Conservation (phyloP, 139 green algal species). For the Chlorella vulgaris region DNA sequence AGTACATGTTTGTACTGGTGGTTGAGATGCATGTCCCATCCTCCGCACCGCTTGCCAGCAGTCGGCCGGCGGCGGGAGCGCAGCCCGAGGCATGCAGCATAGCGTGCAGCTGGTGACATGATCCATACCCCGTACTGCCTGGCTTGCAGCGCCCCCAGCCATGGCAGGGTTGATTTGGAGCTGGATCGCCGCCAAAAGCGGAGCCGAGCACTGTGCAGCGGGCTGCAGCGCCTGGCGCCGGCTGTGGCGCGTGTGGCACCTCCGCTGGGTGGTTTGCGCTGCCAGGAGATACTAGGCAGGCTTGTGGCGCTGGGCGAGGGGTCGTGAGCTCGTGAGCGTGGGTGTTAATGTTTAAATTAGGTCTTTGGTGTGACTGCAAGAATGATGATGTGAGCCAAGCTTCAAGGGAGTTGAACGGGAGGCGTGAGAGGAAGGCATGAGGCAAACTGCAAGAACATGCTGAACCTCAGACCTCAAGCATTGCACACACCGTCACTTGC, state of each 20-base stretch:
- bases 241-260: not conserved
- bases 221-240: not conserved
- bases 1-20: too few species aligned
- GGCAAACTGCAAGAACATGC: too few species aligned
- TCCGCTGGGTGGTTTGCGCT: not conserved
- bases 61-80: too few species aligned
- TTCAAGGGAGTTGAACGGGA: too few species aligned
- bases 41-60: too few species aligned
- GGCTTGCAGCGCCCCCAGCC: not conserved
- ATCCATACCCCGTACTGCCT: not conserved
- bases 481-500: too few species aligned
- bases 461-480: too few species aligned
- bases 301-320: not conserved
- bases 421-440: too few species aligned
- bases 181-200: not conserved
- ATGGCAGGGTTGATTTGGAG: conserved; percentile 15
- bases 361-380: not conserved
- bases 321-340: not conserved
- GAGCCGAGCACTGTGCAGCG: not conserved
- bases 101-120: too few species aligned
- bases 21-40: too few species aligned
- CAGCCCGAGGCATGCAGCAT: too few species aligned
- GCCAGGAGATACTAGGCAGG: not conserved
- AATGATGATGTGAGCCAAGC: too few species aligned
- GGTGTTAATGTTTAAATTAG: not conserved